phyloP scores from a whole-genome alignment of 805 yeast genomes.

The Ogataea trehaloabstinens region DNA sequence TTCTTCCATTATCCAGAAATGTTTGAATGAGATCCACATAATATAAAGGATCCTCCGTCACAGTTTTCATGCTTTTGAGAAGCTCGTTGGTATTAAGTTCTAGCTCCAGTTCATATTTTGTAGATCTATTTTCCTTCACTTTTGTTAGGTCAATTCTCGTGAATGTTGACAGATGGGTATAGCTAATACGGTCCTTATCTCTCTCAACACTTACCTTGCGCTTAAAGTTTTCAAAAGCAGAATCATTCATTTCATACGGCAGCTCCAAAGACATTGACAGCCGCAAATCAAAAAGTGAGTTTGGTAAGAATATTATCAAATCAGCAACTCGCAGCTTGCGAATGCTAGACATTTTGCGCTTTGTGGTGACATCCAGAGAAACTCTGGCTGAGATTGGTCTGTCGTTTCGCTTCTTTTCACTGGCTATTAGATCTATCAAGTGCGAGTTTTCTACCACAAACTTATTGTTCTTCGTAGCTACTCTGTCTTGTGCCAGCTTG shows the following conservation, averaged over 20 bases:
- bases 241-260: slow-evolving; percentile 56
- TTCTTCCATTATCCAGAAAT: slow-evolving; percentile 43
- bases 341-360: slow-evolving; percentile 64
- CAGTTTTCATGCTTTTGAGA: slow-evolving; percentile 29
- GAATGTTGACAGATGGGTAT: slow-evolving; percentile 68
- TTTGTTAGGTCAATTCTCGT: slow-evolving; percentile 72
- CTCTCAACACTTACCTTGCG: slow-evolving; percentile 52
- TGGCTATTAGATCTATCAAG: slow-evolving; percentile 60
- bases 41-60: slow-evolving; percentile 37
- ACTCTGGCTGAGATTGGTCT: slow-evolving; percentile 64
- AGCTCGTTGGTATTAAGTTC: slow-evolving; percentile 34
- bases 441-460: slow-evolving; percentile 62
- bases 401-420: slow-evolving; percentile 61
- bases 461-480: slow-evolving; percentile 32
- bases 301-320: slow-evolving; percentile 69
- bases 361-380: slow-evolving; percentile 65
- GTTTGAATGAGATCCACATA: slow-evolving; percentile 46
- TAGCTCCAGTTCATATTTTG: slow-evolving; percentile 34
- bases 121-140: slow-evolving; percentile 38
- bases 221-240: slow-evolving; percentile 53
- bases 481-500: slow-evolving; percentile 43
- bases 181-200: slow-evolving; percentile 70
- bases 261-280: slow-evolving; percentile 74
- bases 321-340: slow-evolving; percentile 75
- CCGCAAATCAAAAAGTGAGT: slow-evolving; percentile 72